Percentiles rank a stretch among this genome's conserved stretches.
Evolutionary conservation across 1,284 basidiomycete genomes (phyloP).

Genomic region (Thecaphora thlaspeos): DNA sequence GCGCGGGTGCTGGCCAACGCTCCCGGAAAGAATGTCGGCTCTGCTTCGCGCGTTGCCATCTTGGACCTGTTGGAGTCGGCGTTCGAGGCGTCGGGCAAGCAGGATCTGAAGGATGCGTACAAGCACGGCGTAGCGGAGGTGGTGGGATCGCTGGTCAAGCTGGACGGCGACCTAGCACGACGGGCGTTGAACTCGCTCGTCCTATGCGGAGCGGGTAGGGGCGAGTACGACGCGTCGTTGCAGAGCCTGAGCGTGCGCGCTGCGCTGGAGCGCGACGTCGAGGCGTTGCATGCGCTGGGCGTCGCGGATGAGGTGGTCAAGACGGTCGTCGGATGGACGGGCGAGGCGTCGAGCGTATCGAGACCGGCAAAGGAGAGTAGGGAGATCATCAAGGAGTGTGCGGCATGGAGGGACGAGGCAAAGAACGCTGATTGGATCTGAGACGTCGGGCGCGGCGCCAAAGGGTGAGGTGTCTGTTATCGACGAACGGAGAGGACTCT

Average conservation of each 20-base stretch:
- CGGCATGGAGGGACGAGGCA: not conserved
- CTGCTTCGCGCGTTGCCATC: conserved; percentile 71
- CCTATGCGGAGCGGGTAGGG: conserved; percentile 8
- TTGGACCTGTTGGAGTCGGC: conserved; percentile 75
- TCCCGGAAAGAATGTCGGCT: conserved; percentile 71
- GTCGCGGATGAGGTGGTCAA: conserved; percentile 24
- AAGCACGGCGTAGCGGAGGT: conserved; percentile 66
- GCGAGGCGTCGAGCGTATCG: conserved; percentile 29
- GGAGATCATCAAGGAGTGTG: conserved; percentile 9
- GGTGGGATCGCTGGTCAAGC: conserved; percentile 70
- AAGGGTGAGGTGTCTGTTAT: too few relatives aligned
- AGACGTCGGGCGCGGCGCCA: too few relatives aligned
- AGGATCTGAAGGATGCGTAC: conserved; percentile 64
- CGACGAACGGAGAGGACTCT: too few relatives aligned
- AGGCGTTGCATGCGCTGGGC: conserved; percentile 22
- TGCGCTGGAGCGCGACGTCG: conserved; percentile 19
- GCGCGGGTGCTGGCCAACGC: conserved; percentile 73
- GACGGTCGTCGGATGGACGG: conserved; percentile 34
- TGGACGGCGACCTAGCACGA: conserved; percentile 12
- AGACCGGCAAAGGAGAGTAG: conserved; percentile 30
- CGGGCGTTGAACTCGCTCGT: conserved; percentile 21
- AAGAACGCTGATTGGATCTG: not conserved
- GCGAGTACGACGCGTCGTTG: conserved; percentile 16
- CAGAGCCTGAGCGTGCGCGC: conserved; percentile 26
- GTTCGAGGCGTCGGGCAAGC: conserved; percentile 61